Evolutionary conservation across 306 rosid species (phyloP).

Genomic region (Corylus avellana): DNA sequence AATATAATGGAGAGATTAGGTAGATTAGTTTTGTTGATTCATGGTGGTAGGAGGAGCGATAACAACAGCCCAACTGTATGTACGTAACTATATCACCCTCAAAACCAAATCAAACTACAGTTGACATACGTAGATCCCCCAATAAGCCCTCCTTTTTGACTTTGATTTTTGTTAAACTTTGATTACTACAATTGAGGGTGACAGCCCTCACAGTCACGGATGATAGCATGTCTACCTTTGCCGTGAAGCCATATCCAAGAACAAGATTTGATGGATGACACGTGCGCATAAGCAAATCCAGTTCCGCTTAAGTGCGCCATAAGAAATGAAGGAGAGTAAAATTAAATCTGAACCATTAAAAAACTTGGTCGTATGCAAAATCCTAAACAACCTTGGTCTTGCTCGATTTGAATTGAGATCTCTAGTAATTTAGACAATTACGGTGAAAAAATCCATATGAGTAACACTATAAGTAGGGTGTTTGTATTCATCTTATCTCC

Average conservation of each 20-base stretch:
- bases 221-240: background rate
- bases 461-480: too few species aligned
- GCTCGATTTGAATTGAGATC: too few species aligned
- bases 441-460: too few species aligned
- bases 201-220: background rate
- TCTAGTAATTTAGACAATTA: too few species aligned
- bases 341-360: too few species aligned
- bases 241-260: slow-evolving; percentile 31
- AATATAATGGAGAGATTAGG: background rate
- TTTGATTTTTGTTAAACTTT: background rate
- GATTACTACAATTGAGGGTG: background rate
- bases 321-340: too few species aligned
- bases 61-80: slow-evolving; percentile 20
- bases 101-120: background rate
- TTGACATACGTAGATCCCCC: background rate
- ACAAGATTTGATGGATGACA: slow-evolving; percentile 30
- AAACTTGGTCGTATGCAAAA: too few species aligned
- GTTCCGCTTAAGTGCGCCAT: too few species aligned
- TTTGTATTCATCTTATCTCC: too few species aligned
- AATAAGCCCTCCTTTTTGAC: background rate
- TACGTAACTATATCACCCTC: background rate
- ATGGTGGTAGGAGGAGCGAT: slow-evolving; percentile 16
- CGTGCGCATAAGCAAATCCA: slow-evolving; percentile 6
- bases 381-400: too few species aligned
- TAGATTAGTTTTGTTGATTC: background rate